A percentile compares a stretch with the other conserved stretches of the same genome.
Evolutionary conservation across 148 eudicot species (phyloP).

Genomic region (Polygonum aviculare): DNA sequence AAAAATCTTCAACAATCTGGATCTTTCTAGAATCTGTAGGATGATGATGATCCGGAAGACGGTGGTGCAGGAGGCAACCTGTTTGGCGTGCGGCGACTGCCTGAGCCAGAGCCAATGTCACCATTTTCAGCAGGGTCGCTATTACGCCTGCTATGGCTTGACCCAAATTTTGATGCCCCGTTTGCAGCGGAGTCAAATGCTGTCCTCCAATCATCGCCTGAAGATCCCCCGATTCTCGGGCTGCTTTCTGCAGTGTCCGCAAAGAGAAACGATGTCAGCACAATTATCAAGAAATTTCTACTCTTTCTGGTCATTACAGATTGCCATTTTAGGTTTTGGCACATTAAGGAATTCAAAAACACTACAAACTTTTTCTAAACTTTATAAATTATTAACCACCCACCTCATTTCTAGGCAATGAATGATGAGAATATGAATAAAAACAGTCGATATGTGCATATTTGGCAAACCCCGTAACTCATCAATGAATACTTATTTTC

Average conservation of each 20-base stretch:
- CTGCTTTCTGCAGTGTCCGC: constrained; percentile 58
- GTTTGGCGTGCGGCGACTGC: constrained; percentile 81
- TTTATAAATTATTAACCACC: no score
- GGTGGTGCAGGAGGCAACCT: constrained; percentile 94
- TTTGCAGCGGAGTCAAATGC: constrained; percentile 96
- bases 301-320: no score
- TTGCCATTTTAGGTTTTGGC: no score
- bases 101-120: constrained; percentile 46
- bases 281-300: not conserved
- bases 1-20: not conserved
- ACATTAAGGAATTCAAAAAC: no score
- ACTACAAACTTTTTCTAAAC: no score
- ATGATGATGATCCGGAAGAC: constrained; percentile 29
- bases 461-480: not conserved
- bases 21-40: constrained; percentile 62
- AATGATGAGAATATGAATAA: no score
- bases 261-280: not conserved
- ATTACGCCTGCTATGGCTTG: constrained; percentile 64
- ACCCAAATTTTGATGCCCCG: constrained; percentile 41
- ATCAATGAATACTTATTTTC: not conserved
- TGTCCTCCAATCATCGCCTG: constrained; percentile 91
- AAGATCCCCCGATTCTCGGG: constrained; percentile 58
- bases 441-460: no score
- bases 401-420: no score
- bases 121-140: constrained; percentile 79